phyloP scores from a whole-genome alignment of 345 rosid species.

The Passiflora organensis region DNA sequence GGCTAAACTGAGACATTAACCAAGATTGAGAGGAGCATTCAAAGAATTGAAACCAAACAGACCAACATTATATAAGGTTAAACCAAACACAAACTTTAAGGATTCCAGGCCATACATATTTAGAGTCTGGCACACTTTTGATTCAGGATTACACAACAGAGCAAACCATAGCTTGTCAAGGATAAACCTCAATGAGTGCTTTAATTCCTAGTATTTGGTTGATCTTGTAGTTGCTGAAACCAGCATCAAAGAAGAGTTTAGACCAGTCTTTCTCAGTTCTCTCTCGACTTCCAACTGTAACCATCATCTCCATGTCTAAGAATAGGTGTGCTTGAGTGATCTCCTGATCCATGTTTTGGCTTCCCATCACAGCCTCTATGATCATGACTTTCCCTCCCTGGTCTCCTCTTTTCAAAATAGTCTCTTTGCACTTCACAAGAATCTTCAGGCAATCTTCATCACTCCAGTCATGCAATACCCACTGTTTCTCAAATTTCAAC shows the following conservation, averaged over 20 bases:
- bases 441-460: constrained; percentile 46
- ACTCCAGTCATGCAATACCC: constrained; percentile 31
- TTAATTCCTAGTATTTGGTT: not conserved
- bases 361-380: constrained; percentile 28
- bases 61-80: no score
- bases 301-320: not conserved
- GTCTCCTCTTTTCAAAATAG: not conserved
- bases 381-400: constrained; percentile 11
- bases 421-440: constrained; percentile 29
- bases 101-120: no score
- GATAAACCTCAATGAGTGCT: constrained; percentile 28
- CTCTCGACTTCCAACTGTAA: not conserved
- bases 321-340: not conserved
- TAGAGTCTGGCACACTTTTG: no score
- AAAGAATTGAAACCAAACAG: no score
- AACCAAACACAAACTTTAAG: no score
- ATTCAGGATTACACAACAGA: no score
- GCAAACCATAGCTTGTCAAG: not conserved
- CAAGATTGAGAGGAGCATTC: no score
- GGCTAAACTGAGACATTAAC: no score
- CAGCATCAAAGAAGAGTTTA: constrained; percentile 17
- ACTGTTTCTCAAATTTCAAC: no score
- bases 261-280: constrained; percentile 1
- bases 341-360: not conserved
- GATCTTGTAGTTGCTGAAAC: constrained; percentile 11